Evolutionary conservation across 192 early-diverging fungal genomes (phyloP).

Genomic region (Podila minutissima): DNA sequence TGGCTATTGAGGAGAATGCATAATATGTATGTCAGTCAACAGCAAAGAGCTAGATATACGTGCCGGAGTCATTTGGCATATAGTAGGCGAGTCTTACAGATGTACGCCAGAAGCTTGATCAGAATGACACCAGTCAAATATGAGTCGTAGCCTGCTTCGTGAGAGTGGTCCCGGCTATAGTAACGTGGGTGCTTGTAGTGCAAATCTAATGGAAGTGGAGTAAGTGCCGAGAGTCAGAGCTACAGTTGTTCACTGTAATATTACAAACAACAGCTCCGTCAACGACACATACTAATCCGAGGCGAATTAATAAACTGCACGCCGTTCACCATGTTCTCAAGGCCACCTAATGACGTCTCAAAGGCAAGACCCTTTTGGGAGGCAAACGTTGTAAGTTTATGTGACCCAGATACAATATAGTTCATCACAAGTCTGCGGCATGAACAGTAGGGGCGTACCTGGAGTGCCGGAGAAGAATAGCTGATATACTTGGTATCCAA

Average conservation of each 20-base stretch:
- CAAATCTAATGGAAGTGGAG: slow-evolving; percentile 40
- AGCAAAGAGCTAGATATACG: no score
- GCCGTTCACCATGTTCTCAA: slow-evolving; percentile 29
- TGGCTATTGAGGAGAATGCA: no score
- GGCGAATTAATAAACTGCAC: slow-evolving; percentile 37
- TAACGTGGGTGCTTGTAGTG: slow-evolving; percentile 61
- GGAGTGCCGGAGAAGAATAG: slow-evolving; percentile 22
- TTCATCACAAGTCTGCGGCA: background rate
- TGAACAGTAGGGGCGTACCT: slow-evolving; percentile 7
- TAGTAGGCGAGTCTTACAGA: slow-evolving; percentile 1
- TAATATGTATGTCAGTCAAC: no score
- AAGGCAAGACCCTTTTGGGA: slow-evolving; percentile 15
- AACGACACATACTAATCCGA: slow-evolving; percentile 15
- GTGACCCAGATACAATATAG: background rate
- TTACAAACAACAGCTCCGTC: background rate
- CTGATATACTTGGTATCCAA: slow-evolving; percentile 86
- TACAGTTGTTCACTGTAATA: background rate
- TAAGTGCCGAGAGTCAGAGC: background rate
- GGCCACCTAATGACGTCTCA: slow-evolving; percentile 29
- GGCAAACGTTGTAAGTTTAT: no score
- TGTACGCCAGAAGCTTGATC: slow-evolving; percentile 65
- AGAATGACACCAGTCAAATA: slow-evolving; percentile 87
- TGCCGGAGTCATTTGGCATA: no score
- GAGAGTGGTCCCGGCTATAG: slow-evolving; percentile 53
- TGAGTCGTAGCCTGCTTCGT: slow-evolving; percentile 95